Percentiles rank a stretch among this genome's conserved stretches.
These are phyloP conservation scores for Kregervanrija pseudodelftensis DNA, from an alignment of 805 yeast species.

Conservation along the genomic window DNA sequence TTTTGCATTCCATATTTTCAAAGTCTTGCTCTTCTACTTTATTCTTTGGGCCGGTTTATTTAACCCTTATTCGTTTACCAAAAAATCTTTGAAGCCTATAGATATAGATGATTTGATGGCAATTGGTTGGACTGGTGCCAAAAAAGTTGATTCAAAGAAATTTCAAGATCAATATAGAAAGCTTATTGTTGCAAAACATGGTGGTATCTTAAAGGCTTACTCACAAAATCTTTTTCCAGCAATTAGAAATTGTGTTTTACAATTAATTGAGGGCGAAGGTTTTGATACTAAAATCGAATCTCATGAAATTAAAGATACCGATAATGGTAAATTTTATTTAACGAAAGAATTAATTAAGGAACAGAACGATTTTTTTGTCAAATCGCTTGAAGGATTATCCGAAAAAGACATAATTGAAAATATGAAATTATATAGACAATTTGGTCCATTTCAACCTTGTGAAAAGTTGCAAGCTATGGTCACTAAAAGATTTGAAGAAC, in stretches of 20 bases:
- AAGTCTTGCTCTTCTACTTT: slow-evolving; percentile 48
- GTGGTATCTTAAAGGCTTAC: slow-evolving; percentile 73
- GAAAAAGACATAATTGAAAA: slow-evolving; percentile 30
- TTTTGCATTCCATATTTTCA: slow-evolving; percentile 65
- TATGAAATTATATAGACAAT: slow-evolving; percentile 60
- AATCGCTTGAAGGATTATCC: slow-evolving; percentile 26
- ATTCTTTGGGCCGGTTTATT: slow-evolving; percentile 62
- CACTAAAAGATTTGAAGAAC: slow-evolving; percentile 31
- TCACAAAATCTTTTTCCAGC: slow-evolving; percentile 59
- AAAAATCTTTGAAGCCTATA: slow-evolving; percentile 24
- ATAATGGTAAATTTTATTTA: slow-evolving; percentile 20
- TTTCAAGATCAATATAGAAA: slow-evolving; percentile 67
- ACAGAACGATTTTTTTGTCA: slow-evolving; percentile 12
- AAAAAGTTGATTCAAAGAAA: slow-evolving; percentile 60
- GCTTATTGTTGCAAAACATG: slow-evolving; percentile 53
- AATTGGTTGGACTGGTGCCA: slow-evolving; percentile 95
- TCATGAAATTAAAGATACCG: slow-evolving; percentile 22
- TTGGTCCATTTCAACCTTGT: slow-evolving; percentile 50
- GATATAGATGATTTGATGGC: slow-evolving; percentile 49
- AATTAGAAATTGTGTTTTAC: slow-evolving; percentile 52
- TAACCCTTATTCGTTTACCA: slow-evolving; percentile 61
- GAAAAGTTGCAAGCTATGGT: slow-evolving; percentile 34
- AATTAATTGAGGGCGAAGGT: slow-evolving; percentile 77
- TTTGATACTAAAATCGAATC: slow-evolving; percentile 32
- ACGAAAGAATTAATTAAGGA: slow-evolving; percentile 25